A percentile compares a stretch with the other conserved stretches of the same genome.
These are phyloP conservation scores for Lodderomyces metapsilosis DNA, from an alignment of 1,139 yeast species.

Conservation along the genomic window DNA sequence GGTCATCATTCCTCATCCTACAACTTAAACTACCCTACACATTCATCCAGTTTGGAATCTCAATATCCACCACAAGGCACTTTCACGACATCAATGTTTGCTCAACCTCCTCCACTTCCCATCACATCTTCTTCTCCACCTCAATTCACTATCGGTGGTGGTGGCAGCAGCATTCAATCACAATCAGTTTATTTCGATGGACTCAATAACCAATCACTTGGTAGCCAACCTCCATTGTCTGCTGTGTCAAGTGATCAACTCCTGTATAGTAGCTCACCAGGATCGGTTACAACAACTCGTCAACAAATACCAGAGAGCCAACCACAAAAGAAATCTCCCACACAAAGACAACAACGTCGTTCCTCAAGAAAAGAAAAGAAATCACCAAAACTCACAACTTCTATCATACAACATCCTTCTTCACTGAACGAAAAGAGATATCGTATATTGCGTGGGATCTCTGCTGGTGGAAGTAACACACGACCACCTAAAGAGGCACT, in stretches of 20 bases:
- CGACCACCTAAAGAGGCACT: conserved; percentile 50
- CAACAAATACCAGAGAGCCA: neutral
- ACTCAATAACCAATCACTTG: neutral
- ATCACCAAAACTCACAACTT: conserved; percentile 1
- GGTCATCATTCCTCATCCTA: neutral
- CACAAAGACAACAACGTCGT: conserved; percentile 1
- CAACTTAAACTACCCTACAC: conserved; percentile 5
- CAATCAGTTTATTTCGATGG: neutral
- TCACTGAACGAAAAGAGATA: conserved; percentile 21
- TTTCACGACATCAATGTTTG: neutral
- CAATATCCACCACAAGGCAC: conserved; percentile 3
- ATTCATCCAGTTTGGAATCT: conserved; percentile 7
- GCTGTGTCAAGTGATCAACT: conserved; percentile 12
- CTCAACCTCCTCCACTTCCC: neutral
- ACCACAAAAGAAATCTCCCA: neutral
- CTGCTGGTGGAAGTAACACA: conserved; percentile 58
- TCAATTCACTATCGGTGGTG: neutral
- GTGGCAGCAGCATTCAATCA: neutral
- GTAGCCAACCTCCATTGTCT: conserved; percentile 8
- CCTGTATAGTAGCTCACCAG: conserved; percentile 7
- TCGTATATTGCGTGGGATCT: conserved; percentile 53
- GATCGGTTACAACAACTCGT: neutral
- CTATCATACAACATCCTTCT: neutral
- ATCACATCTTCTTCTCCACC: neutral
- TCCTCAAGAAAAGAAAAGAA: neutral